A percentile compares a stretch with the other conserved stretches of the same genome.
These are phyloP conservation scores for Orbilia blumenaviensis DNA, from an alignment of 2,329 filamentous ascomycete species.

Conservation along the genomic window DNA sequence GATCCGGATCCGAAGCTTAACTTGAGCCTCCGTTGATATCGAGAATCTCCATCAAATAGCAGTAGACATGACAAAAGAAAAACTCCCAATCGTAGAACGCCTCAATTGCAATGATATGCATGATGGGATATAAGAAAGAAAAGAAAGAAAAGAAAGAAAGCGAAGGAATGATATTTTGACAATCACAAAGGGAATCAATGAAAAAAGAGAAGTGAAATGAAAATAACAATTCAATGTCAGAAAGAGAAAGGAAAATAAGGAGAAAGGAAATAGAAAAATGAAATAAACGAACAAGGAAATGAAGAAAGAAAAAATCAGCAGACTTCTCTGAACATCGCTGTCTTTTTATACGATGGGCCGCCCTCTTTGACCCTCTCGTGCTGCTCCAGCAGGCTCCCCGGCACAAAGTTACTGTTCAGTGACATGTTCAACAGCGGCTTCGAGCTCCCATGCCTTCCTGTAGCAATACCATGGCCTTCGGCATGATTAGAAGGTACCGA, in stretches of 20 bases:
- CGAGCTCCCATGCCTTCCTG: conserved; percentile 23
- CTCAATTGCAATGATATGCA: conserved; percentile 2
- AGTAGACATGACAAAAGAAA: neutral
- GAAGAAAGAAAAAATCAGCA: conserved; percentile 3
- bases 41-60: too few relatives aligned
- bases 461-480: conserved; percentile 37
- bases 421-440: conserved; percentile 48
- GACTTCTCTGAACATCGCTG: conserved; percentile 20
- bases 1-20: neutral
- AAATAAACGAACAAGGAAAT: neutral
- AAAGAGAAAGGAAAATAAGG: conserved; percentile 5
- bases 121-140: conserved; percentile 22
- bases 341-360: conserved; percentile 39
- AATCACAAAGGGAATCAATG: neutral
- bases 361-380: conserved; percentile 47
- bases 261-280: conserved; percentile 8
- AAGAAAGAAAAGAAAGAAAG: conserved; percentile 12
- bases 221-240: conserved; percentile 4
- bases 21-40: neutral
- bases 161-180: neutral
- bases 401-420: conserved; percentile 47
- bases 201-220: neutral
- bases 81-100: neutral
- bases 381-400: conserved; percentile 49
- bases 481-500: conserved; percentile 17